Evolutionary conservation across 176 grass and related monocot species (phyloP), one percentile per base, ranked within the genome.

Genomic region (Cocos nucifera): DNA sequence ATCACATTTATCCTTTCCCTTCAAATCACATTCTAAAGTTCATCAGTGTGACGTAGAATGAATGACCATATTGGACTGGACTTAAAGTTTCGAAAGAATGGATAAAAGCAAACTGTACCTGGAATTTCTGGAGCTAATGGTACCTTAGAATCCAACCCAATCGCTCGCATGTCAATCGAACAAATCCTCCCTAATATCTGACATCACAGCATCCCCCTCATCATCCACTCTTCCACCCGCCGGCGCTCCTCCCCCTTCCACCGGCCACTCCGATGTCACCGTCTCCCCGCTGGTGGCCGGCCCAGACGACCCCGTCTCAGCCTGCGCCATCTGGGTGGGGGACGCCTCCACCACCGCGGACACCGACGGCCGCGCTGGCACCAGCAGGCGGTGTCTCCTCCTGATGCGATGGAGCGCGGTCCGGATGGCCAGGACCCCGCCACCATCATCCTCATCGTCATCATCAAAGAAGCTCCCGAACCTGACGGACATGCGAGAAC

Each of bases 271-370:
- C 15, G 83, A 87, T 17, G 86, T 87, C 16, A 84, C 80, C 2
- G 86, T 95, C 65, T 89, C 90, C 18, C 74, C 57, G 23, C 74
- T 84, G 61, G 71, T 89, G 17, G 83, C 80, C 9, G 79, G 82
- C 63, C 66, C 82, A 29, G n/a, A 53, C 35, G 35, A 44, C 9
- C 35, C 35, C 2, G 35, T 44, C 24, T 82, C 55, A 14, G 73
- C 74, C 63, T 89, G 86, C 3, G 77, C 90, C 18, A 95, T 74
- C 71, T 90, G 86, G 16, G 82, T 86, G 6, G 77, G 80, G 48
- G 87, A 84, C 8, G 73, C 76, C 17, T 56, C 26, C 53, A 56
- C 19, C 27, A 29, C 20, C 4, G 53, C 28, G 3, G 65, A 68
- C 5, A 19, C 29, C 3, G 76, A 58, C 4, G 73, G 28, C 2